Evolutionary conservation across 2,329 filamentous ascomycete genomes (phyloP).

Genomic region (Sclerotinia glacialis): DNA sequence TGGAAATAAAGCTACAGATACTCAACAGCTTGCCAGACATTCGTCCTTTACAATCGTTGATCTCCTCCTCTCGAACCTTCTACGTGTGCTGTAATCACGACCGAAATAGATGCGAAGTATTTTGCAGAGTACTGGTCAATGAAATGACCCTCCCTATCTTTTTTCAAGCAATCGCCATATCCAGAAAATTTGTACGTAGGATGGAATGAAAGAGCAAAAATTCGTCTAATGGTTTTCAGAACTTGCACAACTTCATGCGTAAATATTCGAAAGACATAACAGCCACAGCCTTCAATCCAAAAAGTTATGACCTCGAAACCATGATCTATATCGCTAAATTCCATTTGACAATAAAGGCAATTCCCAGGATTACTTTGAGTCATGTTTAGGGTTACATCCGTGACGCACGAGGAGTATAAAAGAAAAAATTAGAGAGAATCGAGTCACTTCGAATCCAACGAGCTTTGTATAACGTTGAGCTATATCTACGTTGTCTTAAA

Average conservation of each 20-base stretch:
- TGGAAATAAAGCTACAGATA: neutral
- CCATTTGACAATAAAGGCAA: neutral
- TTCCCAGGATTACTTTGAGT: neutral
- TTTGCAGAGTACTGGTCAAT: neutral
- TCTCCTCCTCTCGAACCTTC: neutral
- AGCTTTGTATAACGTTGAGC: neutral
- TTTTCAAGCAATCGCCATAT: neutral
- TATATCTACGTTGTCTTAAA: neutral
- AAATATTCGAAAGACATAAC: neutral
- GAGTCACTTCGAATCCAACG: conserved; percentile 3
- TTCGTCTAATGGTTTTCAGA: neutral
- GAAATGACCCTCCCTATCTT: conserved; percentile 11
- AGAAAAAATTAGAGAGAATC: neutral
- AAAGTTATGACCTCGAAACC: neutral
- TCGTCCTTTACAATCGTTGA: neutral
- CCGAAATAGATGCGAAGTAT: neutral
- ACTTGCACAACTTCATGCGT: neutral
- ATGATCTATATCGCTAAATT: neutral
- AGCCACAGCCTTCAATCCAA: neutral
- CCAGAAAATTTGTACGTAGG: neutral
- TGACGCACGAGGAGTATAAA: neutral
- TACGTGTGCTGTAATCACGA: neutral
- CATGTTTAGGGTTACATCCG: neutral
- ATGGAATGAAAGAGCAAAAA: neutral
- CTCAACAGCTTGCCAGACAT: neutral